These are phyloP conservation scores for Naumovozyma baii DNA, from an alignment of 805 yeast species.

Conservation along the genomic window DNA sequence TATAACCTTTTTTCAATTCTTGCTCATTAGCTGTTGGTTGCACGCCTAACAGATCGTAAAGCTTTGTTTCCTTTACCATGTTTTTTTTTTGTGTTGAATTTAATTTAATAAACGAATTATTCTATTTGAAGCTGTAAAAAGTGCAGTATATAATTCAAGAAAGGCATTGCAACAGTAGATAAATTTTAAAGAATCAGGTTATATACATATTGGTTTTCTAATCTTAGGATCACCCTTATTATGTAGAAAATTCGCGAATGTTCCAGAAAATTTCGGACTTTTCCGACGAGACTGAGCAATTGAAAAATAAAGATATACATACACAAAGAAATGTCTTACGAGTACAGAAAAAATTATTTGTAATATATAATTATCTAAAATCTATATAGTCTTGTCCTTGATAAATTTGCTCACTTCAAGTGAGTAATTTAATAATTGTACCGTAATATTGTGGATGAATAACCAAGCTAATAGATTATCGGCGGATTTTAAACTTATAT, in stretches of 20 bases:
- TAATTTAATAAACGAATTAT: too few relatives aligned
- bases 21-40: conserved; percentile 68
- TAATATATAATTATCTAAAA: too few relatives aligned
- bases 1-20: conserved; percentile 83
- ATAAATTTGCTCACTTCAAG: conserved; percentile 12
- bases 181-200: too few relatives aligned
- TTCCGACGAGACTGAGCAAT: too few relatives aligned
- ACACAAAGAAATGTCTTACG: too few relatives aligned
- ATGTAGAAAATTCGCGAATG: neutral
- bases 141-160: too few relatives aligned
- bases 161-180: too few relatives aligned
- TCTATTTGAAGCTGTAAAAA: too few relatives aligned
- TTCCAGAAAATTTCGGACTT: neutral
- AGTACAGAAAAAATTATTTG: too few relatives aligned
- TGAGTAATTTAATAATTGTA: conserved; percentile 13
- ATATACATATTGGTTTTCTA: too few relatives aligned
- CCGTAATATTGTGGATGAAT: conserved; percentile 11
- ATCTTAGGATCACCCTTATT: neutral
- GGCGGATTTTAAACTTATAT: conserved; percentile 13
- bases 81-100: neutral
- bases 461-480: conserved; percentile 15
- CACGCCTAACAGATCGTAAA: conserved; percentile 78
- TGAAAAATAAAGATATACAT: too few relatives aligned
- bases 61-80: conserved; percentile 86
- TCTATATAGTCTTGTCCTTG: neutral